Evolutionary conservation across 768 basidiomycete species (phyloP).

Genomic region (Leccinum subgranulosum): DNA sequence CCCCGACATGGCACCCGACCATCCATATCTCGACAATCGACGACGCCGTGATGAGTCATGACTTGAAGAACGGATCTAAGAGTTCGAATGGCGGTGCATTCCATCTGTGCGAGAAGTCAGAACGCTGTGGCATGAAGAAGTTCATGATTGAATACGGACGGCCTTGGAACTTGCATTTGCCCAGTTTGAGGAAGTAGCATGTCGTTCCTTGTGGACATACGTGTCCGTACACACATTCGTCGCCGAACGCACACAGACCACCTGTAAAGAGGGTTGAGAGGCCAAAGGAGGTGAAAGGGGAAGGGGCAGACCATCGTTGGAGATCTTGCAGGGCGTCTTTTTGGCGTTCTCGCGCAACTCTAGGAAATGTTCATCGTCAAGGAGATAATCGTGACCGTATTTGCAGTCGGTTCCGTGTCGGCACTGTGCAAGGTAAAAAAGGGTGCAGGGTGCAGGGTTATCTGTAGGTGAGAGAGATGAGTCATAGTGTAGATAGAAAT

Average conservation of each 20-base stretch:
- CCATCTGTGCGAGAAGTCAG: constrained; percentile 31
- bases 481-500: not conserved
- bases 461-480: constrained; percentile 28
- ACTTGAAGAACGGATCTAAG: constrained; percentile 14
- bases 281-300: not conserved
- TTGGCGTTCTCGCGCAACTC: constrained; percentile 56
- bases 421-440: constrained; percentile 62
- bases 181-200: constrained; percentile 53
- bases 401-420: constrained; percentile 56
- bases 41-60: constrained; percentile 4
- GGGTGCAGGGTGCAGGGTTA: constrained; percentile 63
- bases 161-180: constrained; percentile 61
- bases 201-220: constrained; percentile 42
- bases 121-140: not conserved
- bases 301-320: constrained; percentile 49
- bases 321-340: constrained; percentile 58
- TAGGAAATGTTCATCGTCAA: constrained; percentile 50
- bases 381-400: constrained; percentile 60
- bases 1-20: constrained; percentile 5
- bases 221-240: constrained; percentile 48
- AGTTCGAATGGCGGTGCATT: constrained; percentile 35
- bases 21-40: constrained; percentile 11
- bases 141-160: constrained; percentile 37
- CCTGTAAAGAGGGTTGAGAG: constrained; percentile 34
- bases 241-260: constrained; percentile 55